Percentiles rank a stretch among this genome's conserved stretches.
phyloP scores from a whole-genome alignment of 2,329 filamentous ascomycete species.

The Trichoderma sp. region DNA sequence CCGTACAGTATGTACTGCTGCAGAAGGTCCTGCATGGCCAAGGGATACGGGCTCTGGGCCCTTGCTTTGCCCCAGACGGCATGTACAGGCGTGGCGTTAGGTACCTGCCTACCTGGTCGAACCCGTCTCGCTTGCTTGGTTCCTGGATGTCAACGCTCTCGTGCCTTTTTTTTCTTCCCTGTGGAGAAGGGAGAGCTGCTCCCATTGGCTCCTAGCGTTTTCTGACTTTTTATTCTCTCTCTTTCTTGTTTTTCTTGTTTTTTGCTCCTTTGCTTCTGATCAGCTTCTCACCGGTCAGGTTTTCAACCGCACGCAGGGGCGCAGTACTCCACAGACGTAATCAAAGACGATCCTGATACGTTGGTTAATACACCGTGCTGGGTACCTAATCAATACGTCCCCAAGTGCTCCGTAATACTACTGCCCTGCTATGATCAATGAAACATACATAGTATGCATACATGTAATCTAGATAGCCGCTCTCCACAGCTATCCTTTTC shows the following conservation, averaged over 20 bases:
- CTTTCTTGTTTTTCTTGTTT: background rate
- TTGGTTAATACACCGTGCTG: no score
- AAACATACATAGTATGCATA: no score
- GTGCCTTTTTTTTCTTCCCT: background rate
- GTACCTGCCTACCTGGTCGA: slow-evolving; percentile 13
- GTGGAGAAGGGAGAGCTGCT: background rate
- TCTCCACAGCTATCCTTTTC: background rate
- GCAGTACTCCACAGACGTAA: background rate
- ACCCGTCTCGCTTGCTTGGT: slow-evolving; percentile 11
- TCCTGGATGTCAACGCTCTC: slow-evolving; percentile 11
- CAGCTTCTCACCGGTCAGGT: background rate
- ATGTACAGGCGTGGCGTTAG: background rate
- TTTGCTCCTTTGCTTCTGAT: background rate
- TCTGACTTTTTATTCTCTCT: background rate
- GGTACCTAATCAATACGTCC: background rate
- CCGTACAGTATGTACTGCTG: no score
- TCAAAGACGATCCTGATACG: background rate
- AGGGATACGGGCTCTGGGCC: background rate
- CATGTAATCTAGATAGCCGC: background rate
- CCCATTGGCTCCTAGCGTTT: background rate
- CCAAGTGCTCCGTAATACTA: background rate
- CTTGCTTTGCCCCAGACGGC: background rate
- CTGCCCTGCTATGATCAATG: background rate
- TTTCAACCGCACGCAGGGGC: background rate
- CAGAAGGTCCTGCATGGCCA: background rate